A percentile compares a stretch with the other conserved stretches of the same genome.
Conservation (phyloP, 441 rosid genomes). For the Gossypium davidsonii region DNA sequence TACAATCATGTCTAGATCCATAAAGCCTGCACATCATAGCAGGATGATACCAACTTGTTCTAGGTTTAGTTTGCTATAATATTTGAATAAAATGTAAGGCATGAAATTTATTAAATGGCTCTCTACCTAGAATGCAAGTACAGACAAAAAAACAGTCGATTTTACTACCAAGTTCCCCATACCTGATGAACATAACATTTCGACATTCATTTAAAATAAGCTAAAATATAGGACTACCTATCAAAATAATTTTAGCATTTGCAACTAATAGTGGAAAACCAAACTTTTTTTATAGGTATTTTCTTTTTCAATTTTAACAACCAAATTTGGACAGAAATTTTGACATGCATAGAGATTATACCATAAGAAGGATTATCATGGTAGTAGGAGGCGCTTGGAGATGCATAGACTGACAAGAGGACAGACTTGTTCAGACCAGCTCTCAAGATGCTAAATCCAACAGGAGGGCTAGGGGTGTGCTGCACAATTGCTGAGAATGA, state of each 20-base stretch:
- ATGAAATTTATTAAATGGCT: constrained; percentile 8
- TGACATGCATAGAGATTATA: constrained; percentile 32
- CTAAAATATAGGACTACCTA: not conserved
- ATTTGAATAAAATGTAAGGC: not conserved
- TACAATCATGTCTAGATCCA: constrained; percentile 12
- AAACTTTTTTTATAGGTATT: not conserved
- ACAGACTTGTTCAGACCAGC: constrained; percentile 99
- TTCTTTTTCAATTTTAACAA: constrained; percentile 5
- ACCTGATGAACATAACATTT: not conserved
- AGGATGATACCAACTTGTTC: constrained; percentile 10
- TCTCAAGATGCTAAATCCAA: constrained; percentile 95
- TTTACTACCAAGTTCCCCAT: not conserved
- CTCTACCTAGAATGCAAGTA: not conserved
- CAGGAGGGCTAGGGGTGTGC: constrained; percentile 85
- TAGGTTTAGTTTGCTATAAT: not conserved
- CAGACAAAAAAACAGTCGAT: constrained; percentile 3
- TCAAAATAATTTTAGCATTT: constrained; percentile 13
- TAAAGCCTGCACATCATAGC: not conserved
- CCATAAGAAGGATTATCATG: constrained; percentile 73
- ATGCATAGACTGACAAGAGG: constrained; percentile 82
- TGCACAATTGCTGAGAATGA: constrained; percentile 91
- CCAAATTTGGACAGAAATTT: constrained; percentile 9
- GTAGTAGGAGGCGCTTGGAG: constrained; percentile 43
- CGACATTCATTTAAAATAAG: not conserved
- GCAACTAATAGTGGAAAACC: constrained; percentile 17